These are phyloP conservation scores for Arbutus unedo DNA, from an alignment of 148 eudicot species.

Conservation along the genomic window DNA sequence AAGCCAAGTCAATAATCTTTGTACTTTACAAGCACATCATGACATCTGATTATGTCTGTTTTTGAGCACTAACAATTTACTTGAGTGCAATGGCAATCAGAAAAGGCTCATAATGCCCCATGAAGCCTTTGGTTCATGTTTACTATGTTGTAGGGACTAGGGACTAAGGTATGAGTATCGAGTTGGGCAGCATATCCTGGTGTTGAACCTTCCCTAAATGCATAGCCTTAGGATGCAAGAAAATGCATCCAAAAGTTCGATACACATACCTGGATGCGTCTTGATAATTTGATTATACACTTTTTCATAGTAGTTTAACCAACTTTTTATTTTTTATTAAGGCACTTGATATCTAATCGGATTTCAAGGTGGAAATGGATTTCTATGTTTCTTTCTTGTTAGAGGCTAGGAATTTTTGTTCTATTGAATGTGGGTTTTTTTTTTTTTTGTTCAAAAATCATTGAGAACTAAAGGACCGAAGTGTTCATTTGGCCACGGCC, in stretches of 20 bases:
- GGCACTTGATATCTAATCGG: not conserved
- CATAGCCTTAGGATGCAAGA: not conserved
- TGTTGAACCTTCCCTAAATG: not conserved
- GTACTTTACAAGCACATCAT: not conserved
- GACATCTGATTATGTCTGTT: constrained; percentile 3
- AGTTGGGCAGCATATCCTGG: not conserved
- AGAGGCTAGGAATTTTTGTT: not conserved
- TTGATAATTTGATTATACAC: not conserved
- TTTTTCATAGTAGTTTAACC: not conserved
- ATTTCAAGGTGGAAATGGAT: not conserved
- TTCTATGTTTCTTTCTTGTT: not conserved
- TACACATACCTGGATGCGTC: not conserved
- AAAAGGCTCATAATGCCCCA: not conserved
- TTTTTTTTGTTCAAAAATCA: not conserved
- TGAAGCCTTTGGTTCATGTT: not conserved
- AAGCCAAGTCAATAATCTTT: not conserved
- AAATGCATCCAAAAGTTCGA: not conserved
- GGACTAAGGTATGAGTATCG: not conserved
- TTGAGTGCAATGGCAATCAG: not conserved
- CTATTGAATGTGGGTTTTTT: not conserved
- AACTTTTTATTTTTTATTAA: not conserved
- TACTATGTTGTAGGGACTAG: not conserved
- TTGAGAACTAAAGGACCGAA: not conserved
- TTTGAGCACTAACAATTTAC: not conserved
- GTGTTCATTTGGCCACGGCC: not conserved